A percentile compares a stretch with the other conserved stretches of the same genome.
phyloP scores from a whole-genome alignment of 73 alveolate genomes.

The Paramecium caudatum region DNA sequence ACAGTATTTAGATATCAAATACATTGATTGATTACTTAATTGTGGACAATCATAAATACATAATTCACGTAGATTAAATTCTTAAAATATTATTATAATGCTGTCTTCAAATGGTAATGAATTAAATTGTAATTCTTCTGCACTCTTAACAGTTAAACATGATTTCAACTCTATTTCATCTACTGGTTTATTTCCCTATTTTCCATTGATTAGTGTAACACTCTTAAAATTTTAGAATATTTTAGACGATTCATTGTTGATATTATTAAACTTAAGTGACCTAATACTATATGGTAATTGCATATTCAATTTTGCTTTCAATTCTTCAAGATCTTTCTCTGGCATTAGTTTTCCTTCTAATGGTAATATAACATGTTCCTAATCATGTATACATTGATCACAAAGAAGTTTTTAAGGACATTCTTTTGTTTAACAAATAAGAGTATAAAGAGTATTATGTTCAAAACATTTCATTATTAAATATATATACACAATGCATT shows the following conservation, averaged over 20 bases:
- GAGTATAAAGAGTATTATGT: conserved; percentile 21
- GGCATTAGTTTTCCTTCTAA: too few relatives aligned
- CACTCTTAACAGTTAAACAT: conserved; percentile 3
- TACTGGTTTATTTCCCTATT: conserved; percentile 59
- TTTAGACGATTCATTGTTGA: conserved; percentile 66
- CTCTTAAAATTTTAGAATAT: conserved; percentile 68
- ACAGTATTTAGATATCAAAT: conserved; percentile 59
- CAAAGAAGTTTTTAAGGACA: conserved; percentile 16
- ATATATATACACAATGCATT: background rate
- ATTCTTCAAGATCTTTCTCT: too few relatives aligned
- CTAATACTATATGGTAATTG: conserved; percentile 41
- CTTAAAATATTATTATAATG: background rate
- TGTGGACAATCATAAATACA: conserved; percentile 66
- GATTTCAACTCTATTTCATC: conserved; percentile 75
- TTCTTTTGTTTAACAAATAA: background rate
- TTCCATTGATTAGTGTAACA: conserved; percentile 54
- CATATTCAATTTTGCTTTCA: too few relatives aligned
- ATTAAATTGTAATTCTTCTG: conserved; percentile 38
- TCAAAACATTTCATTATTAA: background rate
- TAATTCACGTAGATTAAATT: conserved; percentile 34
- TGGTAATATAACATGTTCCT: too few relatives aligned
- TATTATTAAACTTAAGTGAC: conserved; percentile 34
- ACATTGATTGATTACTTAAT: conserved; percentile 60
- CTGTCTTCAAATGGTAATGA: background rate
- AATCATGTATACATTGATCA: conserved; percentile 15